Base-by-base conservation (phyloP, 2,329 filamentous ascomycete species). In the Alternaria solani region DNA sequence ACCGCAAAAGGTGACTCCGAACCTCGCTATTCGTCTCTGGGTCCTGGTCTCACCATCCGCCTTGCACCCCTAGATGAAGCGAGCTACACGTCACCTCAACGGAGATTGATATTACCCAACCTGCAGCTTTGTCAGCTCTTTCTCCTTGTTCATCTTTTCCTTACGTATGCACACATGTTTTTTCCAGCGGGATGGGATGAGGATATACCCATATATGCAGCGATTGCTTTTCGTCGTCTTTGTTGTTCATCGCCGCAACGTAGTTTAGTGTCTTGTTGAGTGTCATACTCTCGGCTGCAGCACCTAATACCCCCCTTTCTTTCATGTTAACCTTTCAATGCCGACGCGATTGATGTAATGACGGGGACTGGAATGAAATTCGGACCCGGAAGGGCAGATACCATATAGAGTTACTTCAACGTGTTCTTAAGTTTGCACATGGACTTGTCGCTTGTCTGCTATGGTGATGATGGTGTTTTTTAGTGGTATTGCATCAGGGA, bases 1-100 rank as follows among this genome's bases (percentile, higher is more conserved):
- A 76, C 74, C 76, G 41, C 73, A 70, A 68, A 75, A 77, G 76
- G 75, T 77, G 75, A 76, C 72, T 69, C 73, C 75, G 75, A 76
- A 75, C 74, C 75, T 76, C 75, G 71, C 25, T 51, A 12, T 41
- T 41, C 49, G 34, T 51, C 49, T 25, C 49, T 38, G 46, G 46
- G 46, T 49, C 46, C 46, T 26, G 46, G 46, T 46, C 30, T 36
- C 18, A 32, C 25, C 18, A 41, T 56, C 44, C 5, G 46, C 46
- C 46, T 20, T 49, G 46, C 32, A 55, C 63, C 58, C 55, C 48
- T 52, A 44, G 53, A 54, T 57, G 65, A 66, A 65, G 59, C 72
- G 74, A 76, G 75, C 73, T 72, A 73, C 74, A 73, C 64, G 69
- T 69, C 75, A 72, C 75, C 75, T 69, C 68, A 60, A 77, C 75